Evolutionary conservation across 2,329 filamentous ascomycete genomes (phyloP), one percentile per base, ranked within the genome.

Genomic region (Venturia pyrina): DNA sequence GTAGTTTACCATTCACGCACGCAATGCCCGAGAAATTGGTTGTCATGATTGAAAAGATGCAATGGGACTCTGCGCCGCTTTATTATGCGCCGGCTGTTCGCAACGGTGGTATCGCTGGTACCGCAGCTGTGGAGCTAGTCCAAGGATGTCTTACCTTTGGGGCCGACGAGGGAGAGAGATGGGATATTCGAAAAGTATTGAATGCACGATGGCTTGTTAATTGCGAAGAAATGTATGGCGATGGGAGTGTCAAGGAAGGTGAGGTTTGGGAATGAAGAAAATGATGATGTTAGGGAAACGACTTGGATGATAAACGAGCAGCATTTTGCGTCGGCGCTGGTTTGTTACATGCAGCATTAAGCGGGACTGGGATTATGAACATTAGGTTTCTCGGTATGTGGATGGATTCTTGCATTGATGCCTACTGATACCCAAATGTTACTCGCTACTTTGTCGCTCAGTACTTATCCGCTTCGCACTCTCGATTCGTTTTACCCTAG

Each of bases 1-100:
- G 85, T 19, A 80, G 80, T 5, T 78, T 87, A 6, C 87, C 87
- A 0, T 89, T 89, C 75, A 81, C 84, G 62, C 83, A 87, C 69
- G 73, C 80, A 0, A 83, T 89, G 68, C 78, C 83, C 59, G 82
- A 84, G 60, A 83, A 83, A 66, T 80, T 87, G 4, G 81, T 82
- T 65, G 79, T 81, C 67, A 83, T 85, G 69, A 89, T 89, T 66
- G 73, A 83, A 40, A 79, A 78, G 19, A 86, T 85, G 6, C 80
- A 82, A 21, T 89, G 85, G 84, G 79, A 87, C 66, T 74, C 77
- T 13, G 74, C 81, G 17, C 75, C 79, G 15, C 75, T 87, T 32
- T 74, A 81, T 34, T 75, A 77, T 4, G 76, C 77, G 17, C 73
- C 74, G n/a, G 76, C 77, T 0, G 71, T 64, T n/a, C 24, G 69